Evolutionary conservation across 2,329 filamentous ascomycete genomes (phyloP).

Genomic region (Exophiala oligosperma): DNA sequence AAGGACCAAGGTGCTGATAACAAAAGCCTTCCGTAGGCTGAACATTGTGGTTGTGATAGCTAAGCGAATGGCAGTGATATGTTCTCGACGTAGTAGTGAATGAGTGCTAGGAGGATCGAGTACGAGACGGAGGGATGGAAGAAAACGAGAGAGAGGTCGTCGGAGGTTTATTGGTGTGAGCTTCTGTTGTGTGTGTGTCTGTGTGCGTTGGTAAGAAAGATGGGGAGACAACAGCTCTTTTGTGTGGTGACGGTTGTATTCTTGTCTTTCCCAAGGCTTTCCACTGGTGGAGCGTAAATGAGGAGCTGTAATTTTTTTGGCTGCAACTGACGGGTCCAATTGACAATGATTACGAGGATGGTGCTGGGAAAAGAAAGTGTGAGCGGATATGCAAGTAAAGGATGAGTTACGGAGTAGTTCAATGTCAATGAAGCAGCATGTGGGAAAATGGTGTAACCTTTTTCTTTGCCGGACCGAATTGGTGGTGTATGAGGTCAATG

Average conservation of each 20-base stretch:
- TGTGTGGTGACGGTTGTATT: not conserved
- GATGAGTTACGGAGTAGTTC: not conserved
- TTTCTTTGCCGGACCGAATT: not conserved
- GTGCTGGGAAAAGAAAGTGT: not conserved
- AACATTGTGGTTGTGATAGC: constrained; percentile 23
- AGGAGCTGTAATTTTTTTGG: too few relatives aligned
- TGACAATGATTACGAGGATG: not conserved
- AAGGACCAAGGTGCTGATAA: constrained; percentile 24
- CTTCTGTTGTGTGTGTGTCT: not conserved
- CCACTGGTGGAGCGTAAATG: not conserved
- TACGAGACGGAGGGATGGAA: not conserved
- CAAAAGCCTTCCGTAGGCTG: constrained; percentile 23
- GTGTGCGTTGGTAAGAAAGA: not conserved
- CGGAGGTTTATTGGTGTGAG: not conserved
- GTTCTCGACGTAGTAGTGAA: constrained; percentile 9
- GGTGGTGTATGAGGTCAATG: too few relatives aligned
- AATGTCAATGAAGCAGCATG: not conserved
- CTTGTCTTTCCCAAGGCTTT: not conserved
- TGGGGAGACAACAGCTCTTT: not conserved
- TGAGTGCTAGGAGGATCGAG: not conserved
- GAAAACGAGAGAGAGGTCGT: not conserved
- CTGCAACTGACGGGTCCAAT: not conserved
- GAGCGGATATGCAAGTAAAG: constrained; percentile 3
- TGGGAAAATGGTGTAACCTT: not conserved
- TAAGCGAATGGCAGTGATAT: constrained; percentile 15